A percentile compares a stretch with the other conserved stretches of the same genome.
Conservation (phyloP, 106 monocot genomes). For the Dioscorea dumetorum region DNA sequence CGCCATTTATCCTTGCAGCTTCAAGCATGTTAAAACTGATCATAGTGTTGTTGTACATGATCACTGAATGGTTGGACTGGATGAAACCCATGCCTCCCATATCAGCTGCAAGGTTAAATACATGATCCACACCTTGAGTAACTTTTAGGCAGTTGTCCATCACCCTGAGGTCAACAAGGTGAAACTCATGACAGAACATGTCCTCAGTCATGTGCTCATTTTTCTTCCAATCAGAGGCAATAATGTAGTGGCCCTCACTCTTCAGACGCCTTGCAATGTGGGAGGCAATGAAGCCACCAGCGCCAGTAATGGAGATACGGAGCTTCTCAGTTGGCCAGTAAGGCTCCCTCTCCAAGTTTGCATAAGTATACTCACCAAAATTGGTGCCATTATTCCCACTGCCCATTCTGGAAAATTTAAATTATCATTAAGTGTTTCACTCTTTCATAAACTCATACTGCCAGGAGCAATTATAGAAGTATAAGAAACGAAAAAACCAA, state of each 20-base stretch:
- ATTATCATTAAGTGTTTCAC: too few species aligned
- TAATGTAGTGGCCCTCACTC: slow-evolving; percentile 85
- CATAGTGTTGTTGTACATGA: slow-evolving; percentile 98
- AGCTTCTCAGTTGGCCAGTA: slow-evolving; percentile 48
- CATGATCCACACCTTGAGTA: slow-evolving; percentile 65
- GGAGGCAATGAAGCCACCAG: slow-evolving; percentile 54
- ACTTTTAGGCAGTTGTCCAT: slow-evolving; percentile 93
- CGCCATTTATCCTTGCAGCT: slow-evolving; percentile 75
- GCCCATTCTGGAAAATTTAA: slow-evolving; percentile 24
- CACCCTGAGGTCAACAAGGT: slow-evolving; percentile 77
- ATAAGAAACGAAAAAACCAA: too few species aligned
- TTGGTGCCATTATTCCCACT: slow-evolving; percentile 9
- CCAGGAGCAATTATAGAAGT: too few species aligned
- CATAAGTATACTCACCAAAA: slow-evolving; percentile 39
- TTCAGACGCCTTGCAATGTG: slow-evolving; percentile 83
- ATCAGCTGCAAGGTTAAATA: slow-evolving; percentile 81
- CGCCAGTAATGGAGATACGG: slow-evolving; percentile 38
- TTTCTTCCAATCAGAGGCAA: slow-evolving; percentile 97
- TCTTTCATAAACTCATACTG: too few species aligned
- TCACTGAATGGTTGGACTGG: slow-evolving; percentile 89
- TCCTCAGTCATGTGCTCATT: slow-evolving; percentile 93
- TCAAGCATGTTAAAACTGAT: slow-evolving; percentile 97
- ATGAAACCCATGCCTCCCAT: slow-evolving; percentile 71
- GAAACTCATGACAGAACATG: slow-evolving; percentile 94
- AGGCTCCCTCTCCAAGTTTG: slow-evolving; percentile 35